Base-by-base conservation (phyloP, 345 rosid genomes). In the Cardamine resedifolia region DNA sequence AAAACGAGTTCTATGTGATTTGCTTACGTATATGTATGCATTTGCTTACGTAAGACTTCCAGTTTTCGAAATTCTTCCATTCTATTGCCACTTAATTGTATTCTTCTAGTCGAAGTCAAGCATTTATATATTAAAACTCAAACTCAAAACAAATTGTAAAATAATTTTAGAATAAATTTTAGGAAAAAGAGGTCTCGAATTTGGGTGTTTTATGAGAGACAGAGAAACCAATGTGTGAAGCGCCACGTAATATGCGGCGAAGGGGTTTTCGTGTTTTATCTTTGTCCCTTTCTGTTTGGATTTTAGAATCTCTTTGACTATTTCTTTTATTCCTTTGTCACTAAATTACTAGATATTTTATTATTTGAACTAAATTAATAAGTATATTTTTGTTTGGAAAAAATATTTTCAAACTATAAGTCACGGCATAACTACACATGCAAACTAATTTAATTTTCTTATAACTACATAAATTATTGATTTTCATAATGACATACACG, bases 121-220 rank as follows among this genome's bases (percentile, higher is more conserved):
- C 39, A 63, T 36, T n/a, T 28, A 47, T 48, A 24, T 18, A 76
- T 11, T 10, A 43, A 53, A 45, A 36, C 4, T 30, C 4, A 69
- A 27, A 6, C 21, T 7, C 4, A 30, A 10, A 2, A 21, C 51
- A 19, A 39, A 3, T 41, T 44, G 33, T 19, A 30, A 4, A 7
- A 26, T 45, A 18, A 31, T n/a, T 11, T 36, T 20, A 19, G 26
- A 50, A 61, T 33, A 50, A 52, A 30, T 10, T 61, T 68, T 31
- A 68, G 74, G 79, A 75, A 75, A 75, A 75, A 75, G 79, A 75
- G 79, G 74, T 68, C 79, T 75, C 79, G 75, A 76, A 76, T 70
- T 70, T 76, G 79, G 75, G 71, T 76, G 75, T 76, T 76, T 76
- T 76, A 48, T 76, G 75, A 70, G 71, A 70, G 36, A 34, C 58